Evolutionary conservation across 768 basidiomycete genomes (phyloP), one percentile per base, ranked within the genome.

Genomic region (Kwoniella newhampshirensis): DNA sequence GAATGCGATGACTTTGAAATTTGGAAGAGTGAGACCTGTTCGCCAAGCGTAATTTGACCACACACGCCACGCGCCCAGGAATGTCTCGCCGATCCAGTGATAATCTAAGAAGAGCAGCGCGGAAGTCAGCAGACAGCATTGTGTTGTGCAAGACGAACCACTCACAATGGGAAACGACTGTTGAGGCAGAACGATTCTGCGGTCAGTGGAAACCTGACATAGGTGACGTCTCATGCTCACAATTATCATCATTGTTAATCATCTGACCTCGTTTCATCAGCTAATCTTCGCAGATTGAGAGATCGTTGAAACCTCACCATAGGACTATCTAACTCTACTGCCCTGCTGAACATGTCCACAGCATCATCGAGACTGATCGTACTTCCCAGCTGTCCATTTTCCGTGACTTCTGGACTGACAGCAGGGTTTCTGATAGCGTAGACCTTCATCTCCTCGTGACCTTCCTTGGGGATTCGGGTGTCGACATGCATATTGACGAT

Each of bases 61-160:
- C 28, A 59, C 53, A 32, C 63, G 20, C 66, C 66, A 67, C n/a
- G 54, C 59, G 8, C 66, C 68, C 23, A 65, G 35, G 47, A 70
- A 70, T 9, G 51, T 63, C 45, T 70, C 68, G 5, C 68, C 68
- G 48, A 70, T 62, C 56, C 61, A 62, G 45, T 70, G 68, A 40
- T 70, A 67, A 50, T 58, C 67, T 69, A 39, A n/a, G 37, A 23
- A 9, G n/a, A 9, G 25, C 11, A 40, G 32, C 13, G 49, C 57
- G 17, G 42, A 54, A 17, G 43, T 35, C 15, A 18, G 32, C 52
- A 36, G 21, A 21, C 18, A 36, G 20, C 42, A 46, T 42, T n/a
- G 40, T 7, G 40, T n/a, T 42, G 17, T n/a, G 18, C 28, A 23
- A n/a, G 13, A 46, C 18, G n/a, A 46, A 36, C 3, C 17, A 60